Evolutionary conservation across 768 basidiomycete species (phyloP).

Genomic region (Albatrellus ellisii): DNA sequence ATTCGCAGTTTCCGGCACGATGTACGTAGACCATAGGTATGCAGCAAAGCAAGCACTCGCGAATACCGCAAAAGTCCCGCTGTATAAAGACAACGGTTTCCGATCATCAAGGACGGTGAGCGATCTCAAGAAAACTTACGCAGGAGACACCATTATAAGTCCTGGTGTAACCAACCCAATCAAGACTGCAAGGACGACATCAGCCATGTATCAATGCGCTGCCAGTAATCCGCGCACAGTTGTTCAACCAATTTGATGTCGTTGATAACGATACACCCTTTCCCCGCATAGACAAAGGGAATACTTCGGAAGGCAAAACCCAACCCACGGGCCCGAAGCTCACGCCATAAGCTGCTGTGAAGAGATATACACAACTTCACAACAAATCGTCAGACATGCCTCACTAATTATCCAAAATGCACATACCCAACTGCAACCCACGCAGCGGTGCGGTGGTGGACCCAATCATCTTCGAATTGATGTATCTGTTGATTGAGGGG

Average conservation of each 20-base stretch:
- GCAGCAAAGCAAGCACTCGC: conserved; percentile 48
- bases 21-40: conserved; percentile 57
- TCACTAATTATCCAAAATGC: too few relatives aligned
- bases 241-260: conserved; percentile 79
- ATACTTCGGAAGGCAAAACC: conserved; percentile 78
- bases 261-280: conserved; percentile 77
- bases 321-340: conserved; percentile 74
- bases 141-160: conserved; percentile 44
- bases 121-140: conserved; percentile 24
- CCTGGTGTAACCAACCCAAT: conserved; percentile 65
- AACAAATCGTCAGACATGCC: too few relatives aligned
- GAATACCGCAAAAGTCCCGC: conserved; percentile 60
- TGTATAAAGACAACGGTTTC: conserved; percentile 16
- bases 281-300: conserved; percentile 65
- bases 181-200: conserved; percentile 32
- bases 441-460: conserved; percentile 39
- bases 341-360: conserved; percentile 66
- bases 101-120: not conserved
- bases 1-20: conserved; percentile 69
- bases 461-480: conserved; percentile 43
- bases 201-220: not conserved
- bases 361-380: conserved; percentile 43
- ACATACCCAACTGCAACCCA: conserved; percentile 59
- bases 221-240: conserved; percentile 27
- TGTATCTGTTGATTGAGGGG: conserved; percentile 27